A percentile compares a stretch with the other conserved stretches of the same genome.
phyloP scores from a whole-genome alignment of 352 stramenopile genomes.

The Phytophthora vignae region DNA sequence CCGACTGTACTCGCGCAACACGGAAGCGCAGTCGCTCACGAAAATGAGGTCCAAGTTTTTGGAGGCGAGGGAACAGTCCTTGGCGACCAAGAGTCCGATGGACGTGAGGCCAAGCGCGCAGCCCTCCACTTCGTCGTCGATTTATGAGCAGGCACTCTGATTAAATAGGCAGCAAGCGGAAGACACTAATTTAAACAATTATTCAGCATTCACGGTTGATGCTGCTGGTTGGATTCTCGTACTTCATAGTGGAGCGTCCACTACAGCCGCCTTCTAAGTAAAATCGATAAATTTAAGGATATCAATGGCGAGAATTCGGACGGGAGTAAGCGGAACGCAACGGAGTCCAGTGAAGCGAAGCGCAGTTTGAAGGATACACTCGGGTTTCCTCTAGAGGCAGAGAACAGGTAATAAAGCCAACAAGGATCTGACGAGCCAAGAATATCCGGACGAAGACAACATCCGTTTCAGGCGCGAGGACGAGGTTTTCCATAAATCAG shows the following conservation, averaged over 20 bases:
- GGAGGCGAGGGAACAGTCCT: conserved; percentile 23
- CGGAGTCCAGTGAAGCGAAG: neutral
- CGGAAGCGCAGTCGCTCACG: conserved; percentile 30
- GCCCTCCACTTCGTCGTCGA: conserved; percentile 12
- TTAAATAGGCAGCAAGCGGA: neutral
- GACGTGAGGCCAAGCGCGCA: conserved; percentile 18
- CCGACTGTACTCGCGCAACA: conserved; percentile 38
- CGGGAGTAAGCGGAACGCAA: conserved; percentile 4
- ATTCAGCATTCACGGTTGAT: neutral
- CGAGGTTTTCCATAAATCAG: too few relatives aligned
- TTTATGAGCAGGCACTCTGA: conserved; percentile 28
- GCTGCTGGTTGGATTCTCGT: too few relatives aligned
- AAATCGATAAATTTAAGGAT: too few relatives aligned
- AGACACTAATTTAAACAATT: conserved; percentile 16
- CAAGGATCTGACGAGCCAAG: neutral
- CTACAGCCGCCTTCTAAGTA: too few relatives aligned
- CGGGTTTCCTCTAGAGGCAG: neutral
- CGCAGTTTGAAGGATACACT: neutral
- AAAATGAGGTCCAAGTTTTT: conserved; percentile 33
- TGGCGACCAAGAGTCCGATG: conserved; percentile 22
- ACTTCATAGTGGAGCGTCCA: too few relatives aligned
- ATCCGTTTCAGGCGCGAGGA: neutral
- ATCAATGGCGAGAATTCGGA: too few relatives aligned
- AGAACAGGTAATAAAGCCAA: neutral
- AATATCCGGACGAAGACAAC: neutral